Evolutionary conservation across 352 stramenopile genomes (phyloP).

Genomic region (Phytophthora palmivora): DNA sequence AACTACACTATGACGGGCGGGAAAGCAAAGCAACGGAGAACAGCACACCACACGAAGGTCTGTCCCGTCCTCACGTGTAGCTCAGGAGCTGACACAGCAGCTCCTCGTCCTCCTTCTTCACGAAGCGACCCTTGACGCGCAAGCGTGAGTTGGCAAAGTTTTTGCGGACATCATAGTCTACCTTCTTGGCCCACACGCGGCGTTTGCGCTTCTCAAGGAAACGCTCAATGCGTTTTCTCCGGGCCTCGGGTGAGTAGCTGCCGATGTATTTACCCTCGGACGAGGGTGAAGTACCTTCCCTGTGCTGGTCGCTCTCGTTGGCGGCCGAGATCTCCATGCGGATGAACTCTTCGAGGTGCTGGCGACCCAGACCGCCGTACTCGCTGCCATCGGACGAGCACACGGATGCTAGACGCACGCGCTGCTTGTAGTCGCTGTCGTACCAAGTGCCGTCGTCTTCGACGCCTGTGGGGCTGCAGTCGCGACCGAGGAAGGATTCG

Average conservation of each 20-base stretch:
- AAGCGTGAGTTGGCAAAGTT: slow-evolving; percentile 99
- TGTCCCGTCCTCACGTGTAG: slow-evolving; percentile 62
- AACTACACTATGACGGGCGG: slow-evolving; percentile 42
- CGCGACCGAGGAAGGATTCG: slow-evolving; percentile 54
- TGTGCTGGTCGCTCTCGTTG: slow-evolving; percentile 60
- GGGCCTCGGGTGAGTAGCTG: slow-evolving; percentile 89
- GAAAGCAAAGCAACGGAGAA: slow-evolving; percentile 41
- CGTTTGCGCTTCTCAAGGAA: slow-evolving; percentile 94
- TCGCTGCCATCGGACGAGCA: slow-evolving; percentile 82
- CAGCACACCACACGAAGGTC: slow-evolving; percentile 23
- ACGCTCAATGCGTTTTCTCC: slow-evolving; percentile 84
- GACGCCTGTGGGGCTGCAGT: slow-evolving; percentile 76
- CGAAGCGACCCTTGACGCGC: slow-evolving; percentile 98
- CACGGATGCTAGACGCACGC: slow-evolving; percentile 69
- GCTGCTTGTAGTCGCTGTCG: slow-evolving; percentile 77
- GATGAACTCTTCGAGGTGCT: slow-evolving; percentile 82
- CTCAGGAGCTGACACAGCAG: slow-evolving; percentile 86
- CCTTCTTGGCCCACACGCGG: slow-evolving; percentile 97
- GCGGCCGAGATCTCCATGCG: slow-evolving; percentile 82
- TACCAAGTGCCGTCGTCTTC: slow-evolving; percentile 70
- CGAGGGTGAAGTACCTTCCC: slow-evolving; percentile 35
- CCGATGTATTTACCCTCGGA: slow-evolving; percentile 78
- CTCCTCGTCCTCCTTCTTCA: slow-evolving; percentile 99
- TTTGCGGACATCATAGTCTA: slow-evolving; percentile 99
- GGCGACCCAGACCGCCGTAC: slow-evolving; percentile 72